These are phyloP conservation scores for Pythium periplocum DNA, from an alignment of 352 stramenopile species.

Conservation along the genomic window DNA sequence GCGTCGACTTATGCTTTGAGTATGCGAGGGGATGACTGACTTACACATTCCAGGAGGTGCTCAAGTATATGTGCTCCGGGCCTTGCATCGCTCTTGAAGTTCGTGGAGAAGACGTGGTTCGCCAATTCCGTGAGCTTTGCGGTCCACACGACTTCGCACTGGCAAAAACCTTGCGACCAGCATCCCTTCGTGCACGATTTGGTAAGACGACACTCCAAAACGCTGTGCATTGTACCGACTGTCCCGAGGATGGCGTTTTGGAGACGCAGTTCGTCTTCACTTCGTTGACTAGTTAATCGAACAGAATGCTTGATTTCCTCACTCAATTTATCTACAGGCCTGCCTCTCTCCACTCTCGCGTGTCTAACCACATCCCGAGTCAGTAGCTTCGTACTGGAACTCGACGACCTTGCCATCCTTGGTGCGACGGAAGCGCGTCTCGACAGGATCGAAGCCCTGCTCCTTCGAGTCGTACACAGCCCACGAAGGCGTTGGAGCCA, in stretches of 20 bases:
- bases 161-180: constrained; percentile 78
- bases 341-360: neutral
- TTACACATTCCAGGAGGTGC: constrained; percentile 42
- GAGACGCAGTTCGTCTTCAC: constrained; percentile 91
- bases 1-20: constrained; percentile 3
- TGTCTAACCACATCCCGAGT: constrained; percentile 76
- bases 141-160: constrained; percentile 89
- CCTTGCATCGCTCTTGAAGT: constrained; percentile 88
- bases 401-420: constrained; percentile 86
- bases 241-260: constrained; percentile 85
- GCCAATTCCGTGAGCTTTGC: constrained; percentile 71
- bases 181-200: constrained; percentile 85
- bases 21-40: neutral
- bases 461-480: constrained; percentile 94
- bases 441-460: constrained; percentile 96
- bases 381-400: constrained; percentile 77
- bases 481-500: constrained; percentile 92
- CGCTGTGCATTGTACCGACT: constrained; percentile 91
- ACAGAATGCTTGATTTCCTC: no score
- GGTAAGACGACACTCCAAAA: constrained; percentile 83
- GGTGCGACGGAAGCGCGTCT: constrained; percentile 86
- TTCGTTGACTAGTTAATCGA: constrained; percentile 10
- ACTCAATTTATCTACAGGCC: no score
- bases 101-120: constrained; percentile 74
- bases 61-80: constrained; percentile 89